Percentiles rank a stretch among this genome's conserved stretches.
Evolutionary conservation across 768 basidiomycete genomes (phyloP).

Genomic region (Chalciporus chontae): DNA sequence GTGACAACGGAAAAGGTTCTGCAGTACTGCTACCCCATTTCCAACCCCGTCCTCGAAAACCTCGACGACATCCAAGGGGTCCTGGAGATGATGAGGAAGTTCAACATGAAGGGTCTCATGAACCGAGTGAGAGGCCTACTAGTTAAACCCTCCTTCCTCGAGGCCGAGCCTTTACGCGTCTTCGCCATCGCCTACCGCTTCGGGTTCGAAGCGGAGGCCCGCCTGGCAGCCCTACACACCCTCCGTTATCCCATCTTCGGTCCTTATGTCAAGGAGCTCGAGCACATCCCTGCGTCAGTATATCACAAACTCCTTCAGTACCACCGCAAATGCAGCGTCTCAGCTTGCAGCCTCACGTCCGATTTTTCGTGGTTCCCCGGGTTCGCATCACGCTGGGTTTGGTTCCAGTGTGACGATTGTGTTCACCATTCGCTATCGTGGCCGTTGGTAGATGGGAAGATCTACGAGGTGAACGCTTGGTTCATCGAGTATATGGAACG

Average conservation of each 20-base stretch:
- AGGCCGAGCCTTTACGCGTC: slow-evolving; percentile 33
- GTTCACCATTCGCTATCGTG: slow-evolving; percentile 32
- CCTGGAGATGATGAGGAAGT: slow-evolving; percentile 37
- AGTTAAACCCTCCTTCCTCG: slow-evolving; percentile 21
- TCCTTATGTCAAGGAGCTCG: slow-evolving; percentile 35
- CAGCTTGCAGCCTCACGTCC: slow-evolving; percentile 28
- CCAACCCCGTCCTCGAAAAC: slow-evolving; percentile 29
- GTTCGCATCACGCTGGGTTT: slow-evolving; percentile 35
- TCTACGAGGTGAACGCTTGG: slow-evolving; percentile 34
- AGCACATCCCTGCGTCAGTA: slow-evolving; percentile 34
- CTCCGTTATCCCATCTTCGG: slow-evolving; percentile 34
- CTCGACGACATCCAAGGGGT: slow-evolving; percentile 35
- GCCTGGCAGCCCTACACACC: slow-evolving; percentile 34
- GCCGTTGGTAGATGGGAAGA: slow-evolving; percentile 34
- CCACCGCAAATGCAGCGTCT: slow-evolving; percentile 32
- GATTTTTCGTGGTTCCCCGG: slow-evolving; percentile 36
- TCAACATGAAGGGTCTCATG: slow-evolving; percentile 34
- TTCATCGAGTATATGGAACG: slow-evolving; percentile 36
- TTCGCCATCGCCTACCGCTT: slow-evolving; percentile 40
- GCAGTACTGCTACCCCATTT: slow-evolving; percentile 36
- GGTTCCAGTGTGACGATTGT: slow-evolving; percentile 39
- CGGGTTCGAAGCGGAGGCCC: slow-evolving; percentile 31
- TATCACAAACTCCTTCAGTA: slow-evolving; percentile 37
- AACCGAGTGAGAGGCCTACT: slow-evolving; percentile 29
- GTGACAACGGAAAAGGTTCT: slow-evolving; percentile 32